Conservation (phyloP, 2,329 filamentous ascomycete species). For the Aspergillus floridensis region DNA sequence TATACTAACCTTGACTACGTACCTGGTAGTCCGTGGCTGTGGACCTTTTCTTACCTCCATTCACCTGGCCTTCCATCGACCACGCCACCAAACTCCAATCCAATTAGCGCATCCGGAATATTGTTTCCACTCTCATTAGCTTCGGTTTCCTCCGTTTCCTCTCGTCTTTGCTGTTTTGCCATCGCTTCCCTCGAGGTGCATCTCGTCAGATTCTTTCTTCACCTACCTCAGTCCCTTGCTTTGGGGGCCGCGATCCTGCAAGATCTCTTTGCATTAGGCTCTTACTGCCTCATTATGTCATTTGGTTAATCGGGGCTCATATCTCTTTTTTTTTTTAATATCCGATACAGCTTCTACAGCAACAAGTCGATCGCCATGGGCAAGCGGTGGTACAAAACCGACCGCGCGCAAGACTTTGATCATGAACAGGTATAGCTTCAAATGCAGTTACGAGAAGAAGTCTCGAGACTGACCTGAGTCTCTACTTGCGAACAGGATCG, state of each 20-base stretch:
- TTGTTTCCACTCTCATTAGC: neutral
- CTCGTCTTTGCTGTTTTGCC: neutral
- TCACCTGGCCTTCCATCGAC: neutral
- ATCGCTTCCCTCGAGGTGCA: neutral
- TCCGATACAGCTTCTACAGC: neutral
- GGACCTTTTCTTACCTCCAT: too few species aligned
- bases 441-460: neutral
- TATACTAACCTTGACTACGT: too few species aligned
- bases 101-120: neutral
- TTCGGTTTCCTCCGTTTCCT: neutral
- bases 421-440: conserved; percentile 37
- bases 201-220: neutral
- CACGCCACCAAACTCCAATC: neutral
- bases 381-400: conserved; percentile 43
- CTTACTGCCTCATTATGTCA: conserved; percentile 4
- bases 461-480: neutral
- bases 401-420: conserved; percentile 44
- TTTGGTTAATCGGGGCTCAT: neutral
- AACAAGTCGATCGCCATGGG: conserved; percentile 23
- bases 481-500: conserved; percentile 32
- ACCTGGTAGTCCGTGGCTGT: too few species aligned
- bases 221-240: neutral
- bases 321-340: neutral
- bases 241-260: conserved; percentile 2
- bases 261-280: neutral